Evolutionary conservation across 164 flowering plant species (phyloP), one percentile per base, ranked within the genome.

Genomic region (Liriodendron chinense): DNA sequence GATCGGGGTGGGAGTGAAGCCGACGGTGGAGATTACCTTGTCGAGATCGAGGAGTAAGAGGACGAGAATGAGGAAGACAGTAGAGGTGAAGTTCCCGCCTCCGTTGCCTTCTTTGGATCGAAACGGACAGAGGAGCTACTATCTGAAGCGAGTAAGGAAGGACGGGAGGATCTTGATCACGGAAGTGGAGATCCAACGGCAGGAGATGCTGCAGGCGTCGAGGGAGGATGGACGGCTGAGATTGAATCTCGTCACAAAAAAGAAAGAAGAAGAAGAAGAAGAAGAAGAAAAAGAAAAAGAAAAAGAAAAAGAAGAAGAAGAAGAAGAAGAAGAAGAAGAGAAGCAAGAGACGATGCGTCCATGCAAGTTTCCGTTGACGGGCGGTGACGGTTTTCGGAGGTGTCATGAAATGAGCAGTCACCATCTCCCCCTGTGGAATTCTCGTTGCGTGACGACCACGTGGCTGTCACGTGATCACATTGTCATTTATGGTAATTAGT

Each of bases 151-250:
- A 25, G 87, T 82, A 74, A 86, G 91, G 83, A 81, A 49, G 70
- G 82, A 87, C 56, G 93, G 93, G 20, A 69, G 89, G 74, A 28
- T 90, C 20, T 85, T 84, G 81, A 74, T 90, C 21, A 85, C 79
- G 0, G 86, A 80, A 80, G 84, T 88, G 64, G 10, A 21, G 7
- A 74, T 76, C 70, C 77, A 86, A 26, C 70, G 83, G 3, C 86
- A 84, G 13, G 89, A 90, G 82, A 78, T 83, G 34, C 75, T 90
- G 16, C 81, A 76, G 0, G 89, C 88, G 22, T 77, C 76, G 1
- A 75, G 93, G 0, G 62, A 82, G 59, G 83, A 85, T 64, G 93
- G 93, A 68, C 85, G 93, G 78, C 70, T 90, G 75, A 84, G 82
- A 75, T 75, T 90, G 85, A 80, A 87, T 9, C 80, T 89, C 18